Evolutionary conservation across 139 green algal species (phyloP), one percentile per base, ranked within the genome.

Genomic region (Diplosphaera chodatii): DNA sequence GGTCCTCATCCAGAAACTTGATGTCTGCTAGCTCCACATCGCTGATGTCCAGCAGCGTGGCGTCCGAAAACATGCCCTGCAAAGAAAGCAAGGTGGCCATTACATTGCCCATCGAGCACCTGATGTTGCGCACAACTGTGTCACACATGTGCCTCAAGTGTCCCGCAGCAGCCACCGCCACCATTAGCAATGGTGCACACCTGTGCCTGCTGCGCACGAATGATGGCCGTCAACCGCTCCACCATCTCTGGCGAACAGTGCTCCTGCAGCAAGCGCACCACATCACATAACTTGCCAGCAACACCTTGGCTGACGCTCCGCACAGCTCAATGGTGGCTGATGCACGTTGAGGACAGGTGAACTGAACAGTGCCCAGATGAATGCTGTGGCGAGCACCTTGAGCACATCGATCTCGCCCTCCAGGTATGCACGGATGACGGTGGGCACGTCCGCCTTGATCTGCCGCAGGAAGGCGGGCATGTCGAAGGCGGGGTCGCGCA

Each of bases 11-110:
- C 69, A 96, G 59, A 34, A 91, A 72, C 71, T 92, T 96, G 0
- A 92, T 55, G 72, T 96, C 90, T 3, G 91, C 80, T 22, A 97
- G 75, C 75, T 97, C 91, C 55, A 95, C 86, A 8, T 98, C 93
- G 25, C 82, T 84, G 10, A 89, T 81, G 79, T 97, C 91, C 40
- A 98, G 84, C n/a, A 98, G 89, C n/a, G 89, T 94, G 33, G 89
- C 78, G 76, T 98, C 93, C 33, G 91, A 77, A 30, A 85, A 78
- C 21, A 82, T 1, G 25, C 88, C 87, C 83, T 91, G 79, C 55
- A 70, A n/a, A 59, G n/a, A n/a, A n/a, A n/a, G n/a, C n/a, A n/a
- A n/a, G n/a, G n/a, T n/a, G n/a, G n/a, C n/a, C n/a, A n/a, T n/a
- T n/a, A n/a, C n/a, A n/a, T n/a, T n/a, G n/a, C n/a, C n/a, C n/a